Percentiles rank a stretch among this genome's conserved stretches.
These are phyloP conservation scores for Lactarius quietus DNA, from an alignment of 768 basidiomycete species.

Conservation along the genomic window DNA sequence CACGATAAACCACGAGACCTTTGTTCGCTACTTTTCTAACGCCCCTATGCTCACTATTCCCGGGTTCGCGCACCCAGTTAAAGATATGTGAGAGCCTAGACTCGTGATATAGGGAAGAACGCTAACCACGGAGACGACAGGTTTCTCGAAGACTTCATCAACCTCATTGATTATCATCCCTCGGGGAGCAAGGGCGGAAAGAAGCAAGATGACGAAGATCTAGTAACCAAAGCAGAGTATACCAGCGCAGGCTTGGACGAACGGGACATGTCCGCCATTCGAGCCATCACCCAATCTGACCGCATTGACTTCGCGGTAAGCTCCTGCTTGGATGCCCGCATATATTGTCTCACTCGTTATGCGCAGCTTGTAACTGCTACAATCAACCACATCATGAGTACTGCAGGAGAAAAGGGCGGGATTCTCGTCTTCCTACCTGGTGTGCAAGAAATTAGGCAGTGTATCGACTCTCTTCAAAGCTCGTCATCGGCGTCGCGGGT, in stretches of 20 bases:
- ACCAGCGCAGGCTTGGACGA: conserved; percentile 49
- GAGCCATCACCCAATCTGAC: conserved; percentile 55
- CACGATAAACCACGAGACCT: conserved; percentile 89
- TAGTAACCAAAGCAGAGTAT: conserved; percentile 36
- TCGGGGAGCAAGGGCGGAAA: conserved; percentile 9
- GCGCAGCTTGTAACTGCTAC: conserved; percentile 41
- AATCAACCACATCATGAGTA: conserved; percentile 58
- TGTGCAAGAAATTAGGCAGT: conserved; percentile 80
- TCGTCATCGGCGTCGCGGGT: conserved; percentile 36
- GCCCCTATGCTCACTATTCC: conserved; percentile 84
- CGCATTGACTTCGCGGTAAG: conserved; percentile 71
- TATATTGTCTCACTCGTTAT: background rate
- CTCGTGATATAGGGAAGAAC: background rate
- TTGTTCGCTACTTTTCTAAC: conserved; percentile 73
- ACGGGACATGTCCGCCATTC: conserved; percentile 52
- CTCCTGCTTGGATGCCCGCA: too few species aligned
- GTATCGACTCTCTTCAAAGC: conserved; percentile 55
- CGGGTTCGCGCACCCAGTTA: conserved; percentile 75
- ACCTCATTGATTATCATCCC: conserved; percentile 18
- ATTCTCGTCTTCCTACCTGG: conserved; percentile 90
- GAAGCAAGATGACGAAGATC: conserved; percentile 21
- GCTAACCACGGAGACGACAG: conserved; percentile 13
- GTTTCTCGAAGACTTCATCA: conserved; percentile 24
- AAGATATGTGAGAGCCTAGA: conserved; percentile 52
- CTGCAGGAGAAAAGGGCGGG: conserved; percentile 50